Evolutionary conservation across 805 yeast genomes (phyloP).

Genomic region (Hanseniaspora jakobsenii): DNA sequence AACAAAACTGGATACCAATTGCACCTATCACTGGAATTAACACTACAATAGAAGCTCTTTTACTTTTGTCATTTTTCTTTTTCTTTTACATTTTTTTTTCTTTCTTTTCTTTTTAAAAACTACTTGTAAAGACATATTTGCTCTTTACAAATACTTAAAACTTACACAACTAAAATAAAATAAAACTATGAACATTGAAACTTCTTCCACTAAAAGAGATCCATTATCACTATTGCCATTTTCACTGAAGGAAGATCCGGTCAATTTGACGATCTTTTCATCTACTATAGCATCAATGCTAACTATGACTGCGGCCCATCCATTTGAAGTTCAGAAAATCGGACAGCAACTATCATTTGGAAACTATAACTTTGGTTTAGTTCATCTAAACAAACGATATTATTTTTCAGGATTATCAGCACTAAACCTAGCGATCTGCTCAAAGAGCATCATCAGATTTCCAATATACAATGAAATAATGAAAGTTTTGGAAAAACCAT

Average conservation of each 20-base stretch:
- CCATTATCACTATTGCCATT: too few species aligned
- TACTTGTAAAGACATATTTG: too few species aligned
- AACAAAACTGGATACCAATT: too few species aligned
- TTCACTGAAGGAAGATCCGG: slow-evolving; percentile 9
- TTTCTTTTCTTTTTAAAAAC: too few species aligned
- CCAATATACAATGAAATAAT: slow-evolving; percentile 12
- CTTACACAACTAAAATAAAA: too few species aligned
- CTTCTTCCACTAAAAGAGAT: too few species aligned
- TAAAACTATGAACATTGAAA: too few species aligned
- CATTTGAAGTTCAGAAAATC: slow-evolving; percentile 15
- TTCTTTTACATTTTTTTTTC: too few species aligned
- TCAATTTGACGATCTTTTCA: slow-evolving; percentile 3
- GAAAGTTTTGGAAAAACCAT: slow-evolving; percentile 2
- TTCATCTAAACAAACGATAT: slow-evolving; percentile 1
- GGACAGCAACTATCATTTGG: slow-evolving; percentile 16
- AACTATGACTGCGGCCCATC: slow-evolving; percentile 14
- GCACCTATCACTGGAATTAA: too few species aligned
- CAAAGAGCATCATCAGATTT: slow-evolving; percentile 11
- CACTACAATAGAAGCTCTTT: too few species aligned
- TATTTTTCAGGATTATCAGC: slow-evolving; percentile 14
- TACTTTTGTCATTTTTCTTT: too few species aligned
- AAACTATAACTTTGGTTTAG: slow-evolving; percentile 7
- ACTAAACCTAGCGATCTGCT: slow-evolving; percentile 11
- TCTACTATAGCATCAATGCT: slow-evolving; percentile 15
- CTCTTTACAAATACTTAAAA: too few species aligned